Evolutionary conservation across 768 basidiomycete genomes (phyloP).

Genomic region (Suillus weaverae): DNA sequence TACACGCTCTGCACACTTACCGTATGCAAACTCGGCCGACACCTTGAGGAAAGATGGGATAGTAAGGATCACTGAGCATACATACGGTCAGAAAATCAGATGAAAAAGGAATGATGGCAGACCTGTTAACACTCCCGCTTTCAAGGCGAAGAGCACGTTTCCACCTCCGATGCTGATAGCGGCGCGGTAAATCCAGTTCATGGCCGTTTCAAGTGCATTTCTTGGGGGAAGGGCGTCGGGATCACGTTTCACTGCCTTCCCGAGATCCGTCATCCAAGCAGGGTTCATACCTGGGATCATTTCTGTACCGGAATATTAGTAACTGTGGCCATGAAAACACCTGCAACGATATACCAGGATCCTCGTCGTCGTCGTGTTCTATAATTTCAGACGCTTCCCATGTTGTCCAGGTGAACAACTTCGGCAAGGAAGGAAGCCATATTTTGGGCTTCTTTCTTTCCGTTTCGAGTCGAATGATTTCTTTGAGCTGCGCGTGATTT

Average conservation of each 20-base stretch:
- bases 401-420: conserved; percentile 42
- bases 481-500: conserved; percentile 46
- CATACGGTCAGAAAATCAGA: neutral
- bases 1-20: conserved; percentile 41
- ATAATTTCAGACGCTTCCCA: conserved; percentile 47
- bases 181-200: conserved; percentile 46
- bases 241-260: conserved; percentile 57
- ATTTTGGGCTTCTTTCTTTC: conserved; percentile 40
- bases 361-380: conserved; percentile 61
- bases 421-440: conserved; percentile 55
- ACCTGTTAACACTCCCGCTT: conserved; percentile 68
- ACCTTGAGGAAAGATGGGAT: conserved; percentile 58
- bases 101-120: conserved; percentile 12
- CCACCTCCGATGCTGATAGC: conserved; percentile 48
- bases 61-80: conserved; percentile 49
- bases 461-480: conserved; percentile 56
- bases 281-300: conserved; percentile 56
- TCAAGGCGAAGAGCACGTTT: conserved; percentile 68
- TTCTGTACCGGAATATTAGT: conserved; percentile 33
- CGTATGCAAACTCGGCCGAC: conserved; percentile 57
- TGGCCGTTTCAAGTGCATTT: conserved; percentile 53
- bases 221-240: conserved; percentile 74
- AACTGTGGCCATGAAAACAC: too few species aligned
- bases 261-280: conserved; percentile 48
- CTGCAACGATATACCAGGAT: conserved; percentile 46